These are phyloP conservation scores for Pleurotus eryngii DNA, from an alignment of 768 basidiomycete species.

Conservation along the genomic window DNA sequence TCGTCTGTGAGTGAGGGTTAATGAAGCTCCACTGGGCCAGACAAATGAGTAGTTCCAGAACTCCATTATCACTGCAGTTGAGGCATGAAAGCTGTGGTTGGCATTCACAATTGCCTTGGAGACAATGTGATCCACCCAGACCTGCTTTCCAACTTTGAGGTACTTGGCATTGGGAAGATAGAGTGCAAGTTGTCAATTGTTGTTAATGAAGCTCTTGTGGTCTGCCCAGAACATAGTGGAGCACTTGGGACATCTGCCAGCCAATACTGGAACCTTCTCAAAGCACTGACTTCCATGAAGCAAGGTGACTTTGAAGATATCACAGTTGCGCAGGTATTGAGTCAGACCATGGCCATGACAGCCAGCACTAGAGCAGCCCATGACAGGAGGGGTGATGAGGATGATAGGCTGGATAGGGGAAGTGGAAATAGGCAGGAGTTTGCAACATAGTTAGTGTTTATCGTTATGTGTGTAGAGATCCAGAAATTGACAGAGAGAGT, in stretches of 20 bases:
- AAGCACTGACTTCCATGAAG: conserved; percentile 8
- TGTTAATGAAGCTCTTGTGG: conserved; percentile 12
- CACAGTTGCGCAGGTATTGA: neutral
- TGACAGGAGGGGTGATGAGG: neutral
- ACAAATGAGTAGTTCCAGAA: conserved; percentile 14
- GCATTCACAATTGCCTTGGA: conserved; percentile 13
- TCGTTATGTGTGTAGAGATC: no score
- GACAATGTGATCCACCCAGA: no score
- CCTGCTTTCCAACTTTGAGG: conserved; percentile 11
- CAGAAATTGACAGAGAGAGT: no score
- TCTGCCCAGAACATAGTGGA: conserved; percentile 15
- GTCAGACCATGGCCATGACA: neutral
- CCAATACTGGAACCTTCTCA: conserved; percentile 11
- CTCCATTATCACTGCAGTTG: conserved; percentile 12
- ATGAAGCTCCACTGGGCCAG: neutral
- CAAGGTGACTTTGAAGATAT: conserved; percentile 13
- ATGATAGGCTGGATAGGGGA: neutral
- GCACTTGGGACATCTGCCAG: conserved; percentile 14
- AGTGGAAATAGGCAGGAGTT: no score
- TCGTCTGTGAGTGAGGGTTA: conserved; percentile 8
- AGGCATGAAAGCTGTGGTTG: conserved; percentile 18
- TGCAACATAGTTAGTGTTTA: no score
- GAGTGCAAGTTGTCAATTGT: neutral
- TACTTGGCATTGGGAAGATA: conserved; percentile 13
- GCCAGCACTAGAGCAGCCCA: conserved; percentile 1